These are phyloP conservation scores for Phlyctochytrium bullatum DNA, from an alignment of 192 early-diverging fungal species.

Conservation along the genomic window DNA sequence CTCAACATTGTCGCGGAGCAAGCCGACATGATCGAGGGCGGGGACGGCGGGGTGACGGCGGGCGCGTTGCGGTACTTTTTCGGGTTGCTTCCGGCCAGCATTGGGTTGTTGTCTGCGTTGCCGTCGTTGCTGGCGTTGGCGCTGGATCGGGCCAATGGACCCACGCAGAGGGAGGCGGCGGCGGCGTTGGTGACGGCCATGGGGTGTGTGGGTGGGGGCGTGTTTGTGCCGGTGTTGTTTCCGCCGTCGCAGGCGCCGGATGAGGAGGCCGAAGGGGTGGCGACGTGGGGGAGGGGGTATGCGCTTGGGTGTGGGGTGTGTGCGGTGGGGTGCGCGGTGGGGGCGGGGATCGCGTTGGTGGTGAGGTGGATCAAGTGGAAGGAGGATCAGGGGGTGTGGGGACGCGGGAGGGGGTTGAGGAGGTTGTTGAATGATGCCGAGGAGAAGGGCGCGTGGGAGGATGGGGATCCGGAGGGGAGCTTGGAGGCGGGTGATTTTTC, in stretches of 20 bases:
- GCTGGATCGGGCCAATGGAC: slow-evolving; percentile 18
- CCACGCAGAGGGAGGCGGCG: slow-evolving; percentile 11
- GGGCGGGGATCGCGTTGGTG: slow-evolving; percentile 15
- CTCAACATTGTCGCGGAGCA: slow-evolving; percentile 5
- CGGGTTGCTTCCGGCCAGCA: slow-evolving; percentile 25
- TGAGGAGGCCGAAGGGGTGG: not conserved
- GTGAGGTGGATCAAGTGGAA: slow-evolving; percentile 22
- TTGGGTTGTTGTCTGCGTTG: slow-evolving; percentile 21
- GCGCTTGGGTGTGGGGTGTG: slow-evolving; percentile 14
- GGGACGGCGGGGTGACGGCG: not conserved
- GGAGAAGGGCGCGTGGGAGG: slow-evolving; percentile 8
- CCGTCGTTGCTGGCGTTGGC: slow-evolving; percentile 32
- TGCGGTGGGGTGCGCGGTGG: slow-evolving; percentile 10
- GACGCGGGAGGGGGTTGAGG: slow-evolving; percentile 27
- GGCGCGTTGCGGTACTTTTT: slow-evolving; percentile 22
- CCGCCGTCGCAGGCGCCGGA: slow-evolving; percentile 3
- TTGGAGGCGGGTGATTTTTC: too few species aligned
- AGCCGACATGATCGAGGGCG: not conserved
- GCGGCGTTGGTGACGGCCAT: slow-evolving; percentile 9
- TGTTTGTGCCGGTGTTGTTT: slow-evolving; percentile 14
- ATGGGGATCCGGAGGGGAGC: not conserved
- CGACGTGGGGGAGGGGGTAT: slow-evolving; percentile 6
- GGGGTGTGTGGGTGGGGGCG: not conserved
- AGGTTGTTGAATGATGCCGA: slow-evolving; percentile 41
- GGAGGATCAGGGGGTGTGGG: slow-evolving; percentile 34